These are phyloP conservation scores for Gynochthodes officinalis DNA, from an alignment of 257 asterid genomes.

Conservation along the genomic window DNA sequence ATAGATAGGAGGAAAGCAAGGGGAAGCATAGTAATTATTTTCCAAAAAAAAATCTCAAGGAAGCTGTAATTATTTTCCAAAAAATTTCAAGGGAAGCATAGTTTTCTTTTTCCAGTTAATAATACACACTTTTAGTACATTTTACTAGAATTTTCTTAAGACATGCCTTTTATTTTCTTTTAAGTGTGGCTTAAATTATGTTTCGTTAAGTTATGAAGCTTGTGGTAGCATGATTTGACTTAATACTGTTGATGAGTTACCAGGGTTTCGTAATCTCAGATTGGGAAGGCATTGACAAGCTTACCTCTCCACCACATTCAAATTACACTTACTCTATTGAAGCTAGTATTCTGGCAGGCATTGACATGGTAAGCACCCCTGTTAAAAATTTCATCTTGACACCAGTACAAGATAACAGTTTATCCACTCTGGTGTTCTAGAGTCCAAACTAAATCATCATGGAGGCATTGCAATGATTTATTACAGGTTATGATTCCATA, in stretches of 20 bases:
- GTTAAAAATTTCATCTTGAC: constrained; percentile 9
- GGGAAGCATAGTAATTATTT: not conserved
- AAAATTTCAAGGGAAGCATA: not conserved
- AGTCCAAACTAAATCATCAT: constrained; percentile 16
- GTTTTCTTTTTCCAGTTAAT: not conserved
- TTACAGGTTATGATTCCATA: constrained; percentile 75
- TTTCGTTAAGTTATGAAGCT: not conserved
- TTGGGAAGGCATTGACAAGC: constrained; percentile 80
- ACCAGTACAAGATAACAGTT: not conserved
- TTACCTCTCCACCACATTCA: constrained; percentile 69
- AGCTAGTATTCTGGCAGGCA: constrained; percentile 73
- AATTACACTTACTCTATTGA: constrained; percentile 78
- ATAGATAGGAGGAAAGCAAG: not conserved
- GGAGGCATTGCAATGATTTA: constrained; percentile 17
- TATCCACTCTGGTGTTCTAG: constrained; percentile 5
- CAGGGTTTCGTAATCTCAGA: constrained; percentile 95
- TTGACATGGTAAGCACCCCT: constrained; percentile 60
- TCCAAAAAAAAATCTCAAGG: not conserved
- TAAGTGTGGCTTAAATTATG: not conserved
- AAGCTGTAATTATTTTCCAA: not conserved
- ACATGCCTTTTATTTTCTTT: not conserved
- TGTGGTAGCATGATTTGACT: constrained; percentile 13
- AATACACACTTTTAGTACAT: not conserved
- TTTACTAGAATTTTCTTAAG: not conserved
- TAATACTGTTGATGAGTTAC: constrained; percentile 14